phyloP scores from a whole-genome alignment of 1,284 basidiomycete genomes.

The Tetrapyrgos nigripes region DNA sequence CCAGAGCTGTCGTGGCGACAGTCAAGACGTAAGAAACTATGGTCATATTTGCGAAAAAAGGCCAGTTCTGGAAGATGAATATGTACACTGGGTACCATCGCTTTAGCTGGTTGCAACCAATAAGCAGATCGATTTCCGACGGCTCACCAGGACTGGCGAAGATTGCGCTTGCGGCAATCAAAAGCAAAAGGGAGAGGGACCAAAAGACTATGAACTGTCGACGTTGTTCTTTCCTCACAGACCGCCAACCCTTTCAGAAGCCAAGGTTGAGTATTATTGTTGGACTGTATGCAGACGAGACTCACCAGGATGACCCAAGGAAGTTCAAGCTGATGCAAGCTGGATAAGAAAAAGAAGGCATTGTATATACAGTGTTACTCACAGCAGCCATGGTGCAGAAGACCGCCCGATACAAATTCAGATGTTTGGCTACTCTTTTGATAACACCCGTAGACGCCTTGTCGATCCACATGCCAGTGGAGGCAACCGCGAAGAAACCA shows the following conservation, averaged over 20 bases:
- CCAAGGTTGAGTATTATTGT: background rate
- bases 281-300: constrained; percentile 1
- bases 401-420: constrained; percentile 45
- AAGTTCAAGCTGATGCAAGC: constrained; percentile 41
- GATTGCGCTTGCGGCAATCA: constrained; percentile 47
- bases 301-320: constrained; percentile 56
- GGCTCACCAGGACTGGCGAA: constrained; percentile 49
- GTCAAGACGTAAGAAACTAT: constrained; percentile 47
- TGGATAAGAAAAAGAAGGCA: background rate
- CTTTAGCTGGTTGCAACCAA: background rate
- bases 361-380: constrained; percentile 23
- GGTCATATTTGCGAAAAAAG: constrained; percentile 55
- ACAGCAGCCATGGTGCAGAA: constrained; percentile 51
- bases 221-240: constrained; percentile 52
- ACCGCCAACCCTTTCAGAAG: constrained; percentile 63
- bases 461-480: constrained; percentile 57
- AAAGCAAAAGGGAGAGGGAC: constrained; percentile 45
- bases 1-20: constrained; percentile 46
- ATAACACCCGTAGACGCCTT: constrained; percentile 48
- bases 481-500: constrained; percentile 56
- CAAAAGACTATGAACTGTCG: constrained; percentile 49
- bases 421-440: constrained; percentile 36
- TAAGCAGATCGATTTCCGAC: background rate
- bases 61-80: constrained; percentile 54
- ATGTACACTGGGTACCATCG: constrained; percentile 44